Base-by-base conservation (phyloP, 768 basidiomycete species). In the Boletus sp. region DNA sequence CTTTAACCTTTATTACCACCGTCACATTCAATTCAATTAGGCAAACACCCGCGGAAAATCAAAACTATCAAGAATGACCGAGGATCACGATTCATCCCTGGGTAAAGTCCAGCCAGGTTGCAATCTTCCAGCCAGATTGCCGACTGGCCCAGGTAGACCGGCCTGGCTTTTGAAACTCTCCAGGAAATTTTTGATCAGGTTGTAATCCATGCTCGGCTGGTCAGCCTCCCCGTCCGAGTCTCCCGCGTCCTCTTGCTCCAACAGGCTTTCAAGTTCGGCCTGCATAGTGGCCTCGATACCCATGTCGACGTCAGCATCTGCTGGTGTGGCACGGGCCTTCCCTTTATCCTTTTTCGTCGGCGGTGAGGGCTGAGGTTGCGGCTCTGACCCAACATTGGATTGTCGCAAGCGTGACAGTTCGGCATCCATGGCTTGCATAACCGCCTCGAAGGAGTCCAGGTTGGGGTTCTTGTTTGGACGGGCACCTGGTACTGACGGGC, bases 401-500 rank as follows among this genome's bases (percentile, higher is more conserved):
- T 75, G 66, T 30, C 75, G 78, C 45, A 75, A 70, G 15, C 78
- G 82, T 18, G 77, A 77, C 32, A 99, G 78, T 63, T 97, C 91
- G 17, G 77, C 82, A 63, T 99, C 97, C 87, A 98, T 92, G 3
- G 94, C 94, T 67, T 84, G 82, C 97, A 98, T 98, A 33, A 98
- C 92, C 1, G 89, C 83, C 68, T 99, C 97, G 60, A 99, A 98
- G 0, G 94, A 94, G 69, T 95, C 83, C 20, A 98, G 78, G 47
- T 86, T 83, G 4, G 86, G 82, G 69, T 94, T 90, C 7, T 73
- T 69, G 52, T 75, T 77, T 12, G 77, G 77, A 18, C 73, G 74
- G 15, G 76, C 71, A 4, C 73, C 76, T 33, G 74, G 60, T n/a
- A 58, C 62, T 17, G 76, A 65, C 18, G 62, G 52, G 14, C 64